phyloP scores from a whole-genome alignment of 306 rosid species.

The Sphenostylis stenocarpa region DNA sequence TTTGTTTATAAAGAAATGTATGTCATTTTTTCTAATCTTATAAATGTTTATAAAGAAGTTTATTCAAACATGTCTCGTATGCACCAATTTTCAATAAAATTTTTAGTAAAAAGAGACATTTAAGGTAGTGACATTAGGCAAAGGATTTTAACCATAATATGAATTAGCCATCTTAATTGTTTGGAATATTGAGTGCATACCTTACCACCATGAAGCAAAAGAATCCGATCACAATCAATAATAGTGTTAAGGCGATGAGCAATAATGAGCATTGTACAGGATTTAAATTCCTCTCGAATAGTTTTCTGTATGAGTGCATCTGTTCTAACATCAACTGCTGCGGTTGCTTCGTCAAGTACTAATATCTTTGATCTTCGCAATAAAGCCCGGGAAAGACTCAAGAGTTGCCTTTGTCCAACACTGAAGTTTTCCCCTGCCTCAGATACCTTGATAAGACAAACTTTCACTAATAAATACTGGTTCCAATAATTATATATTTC shows the following conservation, averaged over 20 bases:
- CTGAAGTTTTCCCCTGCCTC: conserved; percentile 97
- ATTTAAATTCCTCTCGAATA: conserved; percentile 84
- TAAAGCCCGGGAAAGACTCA: conserved; percentile 90
- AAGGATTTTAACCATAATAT: background rate
- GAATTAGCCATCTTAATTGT: conserved; percentile 16
- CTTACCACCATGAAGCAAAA: conserved; percentile 83
- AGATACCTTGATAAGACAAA: conserved; percentile 59
- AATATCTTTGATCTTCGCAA: conserved; percentile 87
- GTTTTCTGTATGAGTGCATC: conserved; percentile 95
- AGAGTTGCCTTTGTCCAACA: conserved; percentile 91
- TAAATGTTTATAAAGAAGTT: too few species aligned
- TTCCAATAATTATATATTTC: background rate
- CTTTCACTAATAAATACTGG: conserved; percentile 20
- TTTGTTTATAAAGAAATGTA: too few species aligned
- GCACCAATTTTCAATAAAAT: conserved; percentile 8
- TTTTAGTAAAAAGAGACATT: background rate
- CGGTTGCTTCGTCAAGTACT: conserved; percentile 97
- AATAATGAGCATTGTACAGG: conserved; percentile 86
- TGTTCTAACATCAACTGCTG: conserved; percentile 92
- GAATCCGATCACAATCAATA: conserved; percentile 80
- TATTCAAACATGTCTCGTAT: background rate
- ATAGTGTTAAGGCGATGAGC: conserved; percentile 95
- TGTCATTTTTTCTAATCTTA: too few species aligned
- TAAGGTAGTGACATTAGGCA: too few species aligned
- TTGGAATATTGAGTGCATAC: conserved; percentile 43